Percentiles rank a stretch among this genome's conserved stretches.
Conservation (phyloP, 1,284 basidiomycete species). For the Sutorius eximius region DNA sequence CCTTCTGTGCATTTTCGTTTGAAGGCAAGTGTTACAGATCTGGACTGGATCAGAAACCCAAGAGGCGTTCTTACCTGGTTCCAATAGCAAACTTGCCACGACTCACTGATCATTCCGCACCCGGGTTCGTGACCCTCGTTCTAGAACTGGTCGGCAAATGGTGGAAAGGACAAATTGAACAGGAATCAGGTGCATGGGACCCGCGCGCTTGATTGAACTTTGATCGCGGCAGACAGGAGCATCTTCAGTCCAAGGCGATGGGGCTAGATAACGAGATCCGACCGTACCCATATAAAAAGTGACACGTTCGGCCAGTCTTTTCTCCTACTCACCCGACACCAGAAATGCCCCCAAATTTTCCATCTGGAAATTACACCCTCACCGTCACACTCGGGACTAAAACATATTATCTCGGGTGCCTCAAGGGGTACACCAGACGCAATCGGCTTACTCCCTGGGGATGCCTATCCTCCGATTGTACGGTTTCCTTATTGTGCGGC, state of each 20-base stretch:
- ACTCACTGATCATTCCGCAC: background rate
- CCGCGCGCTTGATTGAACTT: background rate
- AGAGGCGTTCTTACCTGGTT: background rate
- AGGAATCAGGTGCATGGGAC: background rate
- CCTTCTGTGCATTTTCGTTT: background rate
- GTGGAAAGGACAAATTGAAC: background rate
- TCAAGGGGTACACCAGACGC: background rate
- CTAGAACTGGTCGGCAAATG: background rate
- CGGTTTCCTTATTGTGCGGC: background rate
- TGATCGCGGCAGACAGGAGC: background rate
- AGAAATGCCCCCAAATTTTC: background rate
- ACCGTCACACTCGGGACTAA: background rate
- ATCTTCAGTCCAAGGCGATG: background rate
- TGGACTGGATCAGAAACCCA: background rate
- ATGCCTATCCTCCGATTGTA: background rate
- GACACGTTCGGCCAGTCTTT: background rate
- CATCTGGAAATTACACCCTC: slow-evolving; percentile 1
- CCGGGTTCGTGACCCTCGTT: background rate
- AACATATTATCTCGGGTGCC: background rate
- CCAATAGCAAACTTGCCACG: background rate
- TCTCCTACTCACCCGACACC: background rate
- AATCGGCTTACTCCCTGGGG: background rate
- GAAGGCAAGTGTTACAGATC: background rate
- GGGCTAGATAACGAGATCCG: background rate
- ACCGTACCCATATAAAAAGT: background rate